phyloP scores from a whole-genome alignment of 2,329 filamentous ascomycete species.

The Pseudodiploospora longispora region DNA sequence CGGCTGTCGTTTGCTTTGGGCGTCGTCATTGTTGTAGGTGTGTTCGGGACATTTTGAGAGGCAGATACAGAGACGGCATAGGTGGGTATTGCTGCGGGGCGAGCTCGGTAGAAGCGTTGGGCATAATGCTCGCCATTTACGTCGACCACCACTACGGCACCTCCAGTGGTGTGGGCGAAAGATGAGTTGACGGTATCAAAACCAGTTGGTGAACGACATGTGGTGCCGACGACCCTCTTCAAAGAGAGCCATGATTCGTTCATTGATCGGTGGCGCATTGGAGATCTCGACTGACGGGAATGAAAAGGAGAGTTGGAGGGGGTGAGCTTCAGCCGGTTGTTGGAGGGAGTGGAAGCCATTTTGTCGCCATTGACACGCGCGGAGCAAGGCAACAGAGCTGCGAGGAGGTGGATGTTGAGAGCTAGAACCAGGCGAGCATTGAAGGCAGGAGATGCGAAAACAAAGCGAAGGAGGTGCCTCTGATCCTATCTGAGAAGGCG shows the following conservation, averaged over 20 bases:
- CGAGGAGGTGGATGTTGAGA: no score
- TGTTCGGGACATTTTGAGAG: constrained; percentile 41
- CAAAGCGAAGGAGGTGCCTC: no score
- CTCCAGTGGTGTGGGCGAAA: constrained; percentile 89
- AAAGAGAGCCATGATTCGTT: constrained; percentile 60
- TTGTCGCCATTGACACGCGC: constrained; percentile 41
- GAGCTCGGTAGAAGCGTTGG: constrained; percentile 86
- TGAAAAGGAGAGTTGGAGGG: constrained; percentile 69
- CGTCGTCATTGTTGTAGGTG: constrained; percentile 44
- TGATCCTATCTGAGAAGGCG: no score
- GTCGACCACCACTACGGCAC: constrained; percentile 82
- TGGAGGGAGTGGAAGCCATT: constrained; percentile 51
- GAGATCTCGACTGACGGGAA: constrained; percentile 55
- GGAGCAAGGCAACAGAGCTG: neutral
- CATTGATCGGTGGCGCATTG: constrained; percentile 40
- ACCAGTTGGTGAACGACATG: constrained; percentile 72
- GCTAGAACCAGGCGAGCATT: constrained; percentile 8
- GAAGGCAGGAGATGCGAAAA: constrained; percentile 4
- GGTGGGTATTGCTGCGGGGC: constrained; percentile 65
- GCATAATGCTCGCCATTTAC: constrained; percentile 59
- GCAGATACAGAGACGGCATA: constrained; percentile 49
- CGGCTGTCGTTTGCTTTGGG: constrained; percentile 57
- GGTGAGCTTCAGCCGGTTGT: constrained; percentile 58
- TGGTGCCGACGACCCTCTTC: constrained; percentile 83
- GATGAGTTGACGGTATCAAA: constrained; percentile 73